These are phyloP conservation scores for Yamadazyma tumulicola DNA, from an alignment of 805 yeast genomes.

Conservation along the genomic window DNA sequence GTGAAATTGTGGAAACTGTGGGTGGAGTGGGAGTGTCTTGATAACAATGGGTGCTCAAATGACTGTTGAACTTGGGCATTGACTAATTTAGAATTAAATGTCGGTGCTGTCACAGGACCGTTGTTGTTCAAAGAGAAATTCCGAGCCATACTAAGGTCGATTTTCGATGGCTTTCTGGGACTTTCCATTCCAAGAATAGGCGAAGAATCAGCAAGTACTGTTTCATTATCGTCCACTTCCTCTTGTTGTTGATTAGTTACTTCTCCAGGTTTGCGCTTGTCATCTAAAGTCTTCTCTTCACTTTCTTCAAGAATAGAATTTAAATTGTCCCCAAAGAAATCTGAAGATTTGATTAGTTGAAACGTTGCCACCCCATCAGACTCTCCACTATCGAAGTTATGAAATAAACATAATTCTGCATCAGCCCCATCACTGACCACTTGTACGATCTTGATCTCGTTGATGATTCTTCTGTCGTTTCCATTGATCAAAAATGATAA, in stretches of 20 bases:
- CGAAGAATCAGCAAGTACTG: slow-evolving; percentile 40
- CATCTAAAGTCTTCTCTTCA: slow-evolving; percentile 4
- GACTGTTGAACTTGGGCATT: not conserved
- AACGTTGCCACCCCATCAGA: slow-evolving; percentile 6
- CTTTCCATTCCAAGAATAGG: slow-evolving; percentile 21
- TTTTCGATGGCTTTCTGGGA: slow-evolving; percentile 12
- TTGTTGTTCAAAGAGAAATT: slow-evolving; percentile 2
- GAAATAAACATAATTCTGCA: slow-evolving; percentile 15
- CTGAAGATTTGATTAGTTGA: slow-evolving; percentile 11
- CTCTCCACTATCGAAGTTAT: slow-evolving; percentile 10
- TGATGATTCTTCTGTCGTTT: slow-evolving; percentile 10
- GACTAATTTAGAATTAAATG: slow-evolving; percentile 23
- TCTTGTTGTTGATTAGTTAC: slow-evolving; percentile 5
- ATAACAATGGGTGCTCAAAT: not conserved
- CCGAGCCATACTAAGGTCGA: slow-evolving; percentile 17
- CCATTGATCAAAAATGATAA: slow-evolving; percentile 35
- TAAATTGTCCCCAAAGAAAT: slow-evolving; percentile 11
- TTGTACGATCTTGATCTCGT: slow-evolving; percentile 26
- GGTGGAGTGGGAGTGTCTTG: slow-evolving; percentile 9
- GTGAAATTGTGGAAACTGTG: slow-evolving; percentile 5
- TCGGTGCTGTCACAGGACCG: slow-evolving; percentile 36
- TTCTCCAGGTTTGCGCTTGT: not conserved
- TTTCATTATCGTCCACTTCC: slow-evolving; percentile 31
- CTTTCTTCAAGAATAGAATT: slow-evolving; percentile 12
- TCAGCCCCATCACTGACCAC: slow-evolving; percentile 19